Conservation (phyloP, 352 stramenopile species). For the Pythium aristosporum region DNA sequence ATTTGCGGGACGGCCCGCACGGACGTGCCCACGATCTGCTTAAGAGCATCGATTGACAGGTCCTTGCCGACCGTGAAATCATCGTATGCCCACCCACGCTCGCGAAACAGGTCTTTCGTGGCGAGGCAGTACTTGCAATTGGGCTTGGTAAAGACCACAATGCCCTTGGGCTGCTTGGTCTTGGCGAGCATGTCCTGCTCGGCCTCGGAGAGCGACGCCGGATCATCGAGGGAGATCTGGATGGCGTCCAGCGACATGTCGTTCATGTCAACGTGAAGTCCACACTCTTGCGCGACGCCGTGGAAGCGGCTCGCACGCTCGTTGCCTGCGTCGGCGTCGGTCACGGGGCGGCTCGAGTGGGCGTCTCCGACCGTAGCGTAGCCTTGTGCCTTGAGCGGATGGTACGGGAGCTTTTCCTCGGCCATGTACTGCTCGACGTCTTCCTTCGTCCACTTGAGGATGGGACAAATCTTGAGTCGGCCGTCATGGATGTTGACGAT, state of each 20-base stretch:
- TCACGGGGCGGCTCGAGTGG: conserved; percentile 83
- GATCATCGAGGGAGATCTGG: conserved; percentile 42
- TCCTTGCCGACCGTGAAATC: conserved; percentile 60
- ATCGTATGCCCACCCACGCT: conserved; percentile 61
- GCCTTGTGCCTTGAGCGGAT: conserved; percentile 80
- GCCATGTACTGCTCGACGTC: conserved; percentile 80
- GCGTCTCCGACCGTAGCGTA: conserved; percentile 84
- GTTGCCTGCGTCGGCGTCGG: conserved; percentile 56
- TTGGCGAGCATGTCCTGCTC: conserved; percentile 47
- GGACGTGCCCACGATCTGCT: conserved; percentile 52
- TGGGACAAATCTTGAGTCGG: conserved; percentile 85
- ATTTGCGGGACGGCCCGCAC: conserved; percentile 83
- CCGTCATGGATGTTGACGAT: conserved; percentile 80
- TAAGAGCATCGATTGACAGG: conserved; percentile 53
- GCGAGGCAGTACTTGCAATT: conserved; percentile 76
- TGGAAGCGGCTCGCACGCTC: conserved; percentile 80
- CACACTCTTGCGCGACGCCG: conserved; percentile 79
- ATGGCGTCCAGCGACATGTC: conserved; percentile 55
- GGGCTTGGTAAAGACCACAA: conserved; percentile 73
- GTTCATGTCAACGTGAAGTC: conserved; percentile 77
- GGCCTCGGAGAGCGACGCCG: conserved; percentile 41
- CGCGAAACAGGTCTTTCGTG: conserved; percentile 56
- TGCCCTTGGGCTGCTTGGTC: conserved; percentile 44
- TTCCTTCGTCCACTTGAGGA: conserved; percentile 76
- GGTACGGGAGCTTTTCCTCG: conserved; percentile 63